Evolutionary conservation across 1,139 yeast species (phyloP), one percentile per base, ranked within the genome.

Genomic region (Sugiyamaella grinbergsii): DNA sequence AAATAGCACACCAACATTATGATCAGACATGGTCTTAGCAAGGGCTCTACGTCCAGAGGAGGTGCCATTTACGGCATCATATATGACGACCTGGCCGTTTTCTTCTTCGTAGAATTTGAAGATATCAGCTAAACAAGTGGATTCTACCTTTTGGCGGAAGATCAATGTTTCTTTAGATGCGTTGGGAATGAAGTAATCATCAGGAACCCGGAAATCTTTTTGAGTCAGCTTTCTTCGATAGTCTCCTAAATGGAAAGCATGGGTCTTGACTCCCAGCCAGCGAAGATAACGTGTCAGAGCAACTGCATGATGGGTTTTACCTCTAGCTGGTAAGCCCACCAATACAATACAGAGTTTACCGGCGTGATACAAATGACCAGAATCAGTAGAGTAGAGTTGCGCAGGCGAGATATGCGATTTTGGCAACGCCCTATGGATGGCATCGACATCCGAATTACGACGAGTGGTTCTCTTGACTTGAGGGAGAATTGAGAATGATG

Each of bases 281-380:
- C 97, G 77, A 58, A 94, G 75, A 66, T 91, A 93, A 54, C 98
- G 78, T 1, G 97, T 90, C 56, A 93, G 76, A 10, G 96, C 84
- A 22, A 91, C 98, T 5, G 96, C 85, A 53, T 91, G 77, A 66
- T 91, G 93, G 1, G 98, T 93, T 67, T 93, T 93, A 5, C 98
- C 98, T 50, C 98, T 78, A 1, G 97, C 98, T 0, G 99, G 98
- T 55, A 91, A 76, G 0, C 99, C 99, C 5, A 89, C 95, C 59
- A 93, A 76, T 8, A 86, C 89, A 53, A 93, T 85, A 63, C 95
- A 82, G 49, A 93, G 83, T 64, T 90, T 88, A 3, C 98, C 98
- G 3, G 98, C 98, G 63, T 93, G 98, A 71, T 88, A 93, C 62
- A 94, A 74, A 55, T 89, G 77, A 0, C 97, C 97, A 0, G 90